Evolutionary conservation across 805 yeast genomes (phyloP), one percentile per base, ranked within the genome.

Genomic region (Yueomyces sinensis): DNA sequence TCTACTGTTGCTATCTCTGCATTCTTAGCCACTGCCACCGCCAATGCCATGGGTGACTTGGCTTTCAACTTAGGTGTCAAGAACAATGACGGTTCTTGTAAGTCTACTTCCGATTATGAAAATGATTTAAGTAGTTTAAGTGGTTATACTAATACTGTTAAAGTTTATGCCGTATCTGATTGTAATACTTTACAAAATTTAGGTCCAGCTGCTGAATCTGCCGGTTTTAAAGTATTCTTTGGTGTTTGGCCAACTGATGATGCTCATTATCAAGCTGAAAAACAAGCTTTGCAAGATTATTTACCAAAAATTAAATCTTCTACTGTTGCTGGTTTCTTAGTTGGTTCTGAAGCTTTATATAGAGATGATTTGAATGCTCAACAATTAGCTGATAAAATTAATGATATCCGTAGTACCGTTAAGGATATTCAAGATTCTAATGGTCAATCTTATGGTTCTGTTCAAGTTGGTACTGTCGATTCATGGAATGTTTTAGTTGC

Each of bases 221-320:
- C 75, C 44, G 83, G 86, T 38, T 81, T 86, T 70, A 68, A 74
- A 48, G 57, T 82, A 31, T 72, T 83, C 58, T 64, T 83, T 30
- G 96, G 96, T 58, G 70, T 89, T 47, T 89, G 97, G 96, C 96
- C 96, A 58, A 83, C 70, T 35, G 94, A 84, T 53, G 83, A 76
- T 35, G 58, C 76, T 34, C 93, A 83, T 59, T 87, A 70, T 56
- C 61, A 58, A 31, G 76, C 68, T 11, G 97, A 89, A 65, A 71
- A 81, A 58, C 54, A 55, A 19, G 94, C 95, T 32, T 68, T 89
- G 48, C 49, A 63, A 44, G 37, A 62, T 11, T 81, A 79, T 60
- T 72, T 89, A 58, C 94, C 95, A 49, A 62, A 50, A 23, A 67
- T 86, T 42, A 76, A 82, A 36, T 68, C 72, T 41, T 65, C 73